A percentile compares a stretch with the other conserved stretches of the same genome.
Evolutionary conservation across 345 rosid genomes (phyloP).

Genomic region (Leavenworthia alabamica): DNA sequence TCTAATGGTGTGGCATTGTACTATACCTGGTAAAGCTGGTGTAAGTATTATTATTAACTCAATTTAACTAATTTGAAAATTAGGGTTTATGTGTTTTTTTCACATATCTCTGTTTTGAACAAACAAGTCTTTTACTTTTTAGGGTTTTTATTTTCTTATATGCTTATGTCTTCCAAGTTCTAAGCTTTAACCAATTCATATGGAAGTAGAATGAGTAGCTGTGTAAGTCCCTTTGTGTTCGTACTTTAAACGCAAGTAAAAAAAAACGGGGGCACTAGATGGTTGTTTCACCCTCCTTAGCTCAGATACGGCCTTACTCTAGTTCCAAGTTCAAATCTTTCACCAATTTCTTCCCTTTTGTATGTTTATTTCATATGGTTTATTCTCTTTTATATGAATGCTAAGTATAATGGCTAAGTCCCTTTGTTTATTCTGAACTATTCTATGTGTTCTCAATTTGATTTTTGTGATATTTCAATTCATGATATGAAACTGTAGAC

Average conservation of each 20-base stretch:
- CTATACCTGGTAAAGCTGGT: conserved; percentile 91
- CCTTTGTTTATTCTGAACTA: not conserved
- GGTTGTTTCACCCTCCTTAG: too few species aligned
- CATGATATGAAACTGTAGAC: conserved; percentile 47
- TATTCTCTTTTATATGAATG: not conserved
- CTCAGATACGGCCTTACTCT: too few species aligned
- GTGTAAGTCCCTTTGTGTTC: too few species aligned
- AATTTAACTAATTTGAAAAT: not conserved
- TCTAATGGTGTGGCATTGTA: conserved; percentile 96
- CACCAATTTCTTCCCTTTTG: not conserved
- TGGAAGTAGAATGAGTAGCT: too few species aligned
- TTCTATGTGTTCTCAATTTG: not conserved
- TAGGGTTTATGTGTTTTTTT: not conserved
- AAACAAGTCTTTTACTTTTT: not conserved
- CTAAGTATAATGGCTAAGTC: too few species aligned
- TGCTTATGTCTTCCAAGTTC: not conserved
- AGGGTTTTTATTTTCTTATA: conserved; percentile 8
- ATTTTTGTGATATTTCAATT: too few species aligned
- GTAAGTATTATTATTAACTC: conserved; percentile 40
- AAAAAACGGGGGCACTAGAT: too few species aligned
- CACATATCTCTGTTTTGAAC: not conserved
- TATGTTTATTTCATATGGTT: not conserved
- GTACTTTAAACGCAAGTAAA: too few species aligned
- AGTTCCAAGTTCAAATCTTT: not conserved
- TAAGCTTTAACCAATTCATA: too few species aligned